Evolutionary conservation across 257 asterid species (phyloP).

Genomic region (Fraxinus anomala): DNA sequence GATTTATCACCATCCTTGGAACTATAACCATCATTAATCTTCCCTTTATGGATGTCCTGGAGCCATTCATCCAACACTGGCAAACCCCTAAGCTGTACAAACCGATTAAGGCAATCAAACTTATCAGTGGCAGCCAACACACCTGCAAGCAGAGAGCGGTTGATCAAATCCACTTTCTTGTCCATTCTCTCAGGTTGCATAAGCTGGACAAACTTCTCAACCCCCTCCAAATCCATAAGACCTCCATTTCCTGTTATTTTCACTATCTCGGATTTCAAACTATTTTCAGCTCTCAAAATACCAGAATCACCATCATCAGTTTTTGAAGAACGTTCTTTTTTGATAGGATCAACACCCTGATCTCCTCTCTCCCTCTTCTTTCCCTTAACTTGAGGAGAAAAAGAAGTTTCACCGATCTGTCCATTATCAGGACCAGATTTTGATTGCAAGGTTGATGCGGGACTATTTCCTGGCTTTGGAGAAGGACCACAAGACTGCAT

Average conservation of each 20-base stretch:
- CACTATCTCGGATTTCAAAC: conserved; percentile 42
- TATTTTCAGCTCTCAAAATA: conserved; percentile 29
- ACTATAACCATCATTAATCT: conserved; percentile 35
- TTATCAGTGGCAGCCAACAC: conserved; percentile 57
- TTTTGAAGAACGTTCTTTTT: conserved; percentile 38
- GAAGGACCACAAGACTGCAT: conserved; percentile 45
- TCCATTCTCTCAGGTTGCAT: conserved; percentile 42
- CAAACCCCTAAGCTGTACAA: conserved; percentile 56
- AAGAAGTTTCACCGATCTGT: conserved; percentile 33
- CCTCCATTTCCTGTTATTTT: conserved; percentile 46
- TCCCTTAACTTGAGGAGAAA: conserved; percentile 46
- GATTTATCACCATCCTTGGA: conserved; percentile 48
- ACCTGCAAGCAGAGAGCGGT: conserved; percentile 47
- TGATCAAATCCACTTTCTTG: conserved; percentile 41
- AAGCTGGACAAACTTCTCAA: conserved; percentile 47
- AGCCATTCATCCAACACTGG: conserved; percentile 61
- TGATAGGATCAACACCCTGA: conserved; percentile 34
- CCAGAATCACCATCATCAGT: conserved; percentile 35
- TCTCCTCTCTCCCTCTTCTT: conserved; percentile 55
- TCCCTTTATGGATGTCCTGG: conserved; percentile 56
- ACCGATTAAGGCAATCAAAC: conserved; percentile 53
- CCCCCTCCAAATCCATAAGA: conserved; percentile 43
- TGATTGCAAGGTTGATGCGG: conserved; percentile 37
- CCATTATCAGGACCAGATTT: conserved; percentile 40
- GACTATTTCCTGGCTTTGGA: conserved; percentile 45